phyloP scores from a whole-genome alignment of 176 grass and related monocot genomes.

The sorghum (Sorghum bicolor) region DNA sequence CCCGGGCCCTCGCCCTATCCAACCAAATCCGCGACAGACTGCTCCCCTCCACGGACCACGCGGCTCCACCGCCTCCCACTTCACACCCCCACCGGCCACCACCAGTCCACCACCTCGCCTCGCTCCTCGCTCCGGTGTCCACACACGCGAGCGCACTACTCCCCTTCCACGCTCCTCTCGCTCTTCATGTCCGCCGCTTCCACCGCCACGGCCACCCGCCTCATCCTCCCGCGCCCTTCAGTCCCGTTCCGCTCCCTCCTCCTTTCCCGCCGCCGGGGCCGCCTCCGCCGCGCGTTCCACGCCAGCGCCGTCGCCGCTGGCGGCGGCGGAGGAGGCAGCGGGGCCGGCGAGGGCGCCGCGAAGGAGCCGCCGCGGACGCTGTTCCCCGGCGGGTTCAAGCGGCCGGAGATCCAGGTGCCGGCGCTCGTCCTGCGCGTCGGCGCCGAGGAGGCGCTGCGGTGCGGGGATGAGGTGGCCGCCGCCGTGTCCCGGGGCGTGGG shows the following conservation, averaged over 20 bases:
- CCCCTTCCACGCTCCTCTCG: not conserved
- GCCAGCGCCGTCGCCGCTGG: slow-evolving; percentile 8
- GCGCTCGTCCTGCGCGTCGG: slow-evolving; percentile 63
- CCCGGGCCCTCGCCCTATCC: slow-evolving; percentile 31
- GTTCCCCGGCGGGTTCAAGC: slow-evolving; percentile 93
- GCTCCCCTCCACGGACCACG: not conserved
- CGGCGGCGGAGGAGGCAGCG: not conserved
- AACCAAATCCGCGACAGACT: slow-evolving; percentile 26
- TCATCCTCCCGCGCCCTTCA: slow-evolving; percentile 16
- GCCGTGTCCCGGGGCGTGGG: slow-evolving; percentile 57
- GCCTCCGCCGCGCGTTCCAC: slow-evolving; percentile 1
- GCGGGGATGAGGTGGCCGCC: slow-evolving; percentile 39
- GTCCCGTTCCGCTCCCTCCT: slow-evolving; percentile 21
- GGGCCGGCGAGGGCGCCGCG: not conserved
- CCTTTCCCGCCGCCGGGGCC: slow-evolving; percentile 20
- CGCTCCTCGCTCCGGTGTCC: slow-evolving; percentile 14
- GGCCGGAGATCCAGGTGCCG: slow-evolving; percentile 74
- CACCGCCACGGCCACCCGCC: slow-evolving; percentile 27
- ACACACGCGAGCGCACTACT: slow-evolving; percentile 15
- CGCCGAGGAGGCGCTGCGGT: slow-evolving; percentile 47
- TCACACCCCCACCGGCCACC: not conserved
- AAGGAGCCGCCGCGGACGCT: slow-evolving; percentile 64
- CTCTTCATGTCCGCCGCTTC: slow-evolving; percentile 47
- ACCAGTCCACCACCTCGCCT: not conserved
- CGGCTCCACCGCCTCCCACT: slow-evolving; percentile 31